Evolutionary conservation across 371 early-diverging fungal genomes (phyloP), one percentile per base, ranked within the genome.

Genomic region (Mortierella polycephala): DNA sequence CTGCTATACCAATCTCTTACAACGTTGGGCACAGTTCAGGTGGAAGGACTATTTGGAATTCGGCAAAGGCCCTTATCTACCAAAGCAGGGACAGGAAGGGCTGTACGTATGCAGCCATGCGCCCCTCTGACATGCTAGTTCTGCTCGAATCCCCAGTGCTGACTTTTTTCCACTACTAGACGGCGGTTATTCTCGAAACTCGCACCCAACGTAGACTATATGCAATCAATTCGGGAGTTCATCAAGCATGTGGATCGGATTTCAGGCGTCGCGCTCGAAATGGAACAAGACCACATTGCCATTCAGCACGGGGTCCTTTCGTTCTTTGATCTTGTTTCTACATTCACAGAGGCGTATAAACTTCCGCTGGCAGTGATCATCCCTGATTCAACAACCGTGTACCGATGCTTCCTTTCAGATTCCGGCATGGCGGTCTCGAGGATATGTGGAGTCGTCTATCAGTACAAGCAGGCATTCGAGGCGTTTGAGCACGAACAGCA

Each of bases 301-400:
- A 64, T 89, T 6, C 89, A 88, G 49, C 89, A 90, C 53, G 89
- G 86, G 0, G 61, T 83, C 5, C 79, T 90, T 37, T 85, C 86
- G 1, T 88, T 87, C 56, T 87, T 86, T 67, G 90, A 90, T 59
- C 62, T 85, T n/a, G 82, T 84, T 2, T 83, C 88, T 0, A 66
- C 67, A 10, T 73, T 90, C 42, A 84, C 85, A 18, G 44, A 63
- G 11, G 69, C 83, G 10, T 83, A 85, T 57, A 79, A 83, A 54
- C 68, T 86, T 12, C 88, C 88, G 8, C 81, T 83, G 46, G 71
- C 72, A 13, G 85, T 88, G 16, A 82, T 87, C 41, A 83, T 89
- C 16, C 89, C 90, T 12, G 83, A 84, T 13, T 82, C 85, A 8
- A 59, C 87, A 0, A 73, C 87, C 41, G 84, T 89, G 0, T 83